A percentile compares a stretch with the other conserved stretches of the same genome.
phyloP scores from a whole-genome alignment of 1,139 yeast genomes.

The Arxiozyma telluris region DNA sequence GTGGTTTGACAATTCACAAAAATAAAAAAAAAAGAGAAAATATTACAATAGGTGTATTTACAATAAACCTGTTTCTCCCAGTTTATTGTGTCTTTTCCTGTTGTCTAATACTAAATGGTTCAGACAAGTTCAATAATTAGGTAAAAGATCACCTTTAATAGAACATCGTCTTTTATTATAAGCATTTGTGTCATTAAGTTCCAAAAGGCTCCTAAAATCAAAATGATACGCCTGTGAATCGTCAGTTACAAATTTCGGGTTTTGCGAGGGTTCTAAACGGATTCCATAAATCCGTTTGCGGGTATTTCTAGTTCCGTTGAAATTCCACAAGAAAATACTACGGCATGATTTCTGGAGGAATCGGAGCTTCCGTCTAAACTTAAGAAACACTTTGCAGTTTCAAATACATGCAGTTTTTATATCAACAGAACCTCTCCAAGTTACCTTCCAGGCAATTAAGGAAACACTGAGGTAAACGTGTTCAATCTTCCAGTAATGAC shows the following conservation, averaged over 20 bases:
- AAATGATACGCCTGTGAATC: background rate
- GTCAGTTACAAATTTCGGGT: background rate
- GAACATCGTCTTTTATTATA: background rate
- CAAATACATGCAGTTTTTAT: background rate
- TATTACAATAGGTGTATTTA: background rate
- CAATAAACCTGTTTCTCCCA: background rate
- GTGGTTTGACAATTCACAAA: background rate
- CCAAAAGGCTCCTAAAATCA: background rate
- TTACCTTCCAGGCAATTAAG: background rate
- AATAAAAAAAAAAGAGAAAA: too few species aligned
- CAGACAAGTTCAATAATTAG: too few species aligned
- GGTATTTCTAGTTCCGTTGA: background rate
- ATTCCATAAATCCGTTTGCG: background rate
- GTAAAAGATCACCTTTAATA: background rate
- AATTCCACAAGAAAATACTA: background rate
- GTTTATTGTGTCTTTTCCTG: background rate
- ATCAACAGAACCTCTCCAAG: too few species aligned
- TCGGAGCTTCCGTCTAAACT: background rate
- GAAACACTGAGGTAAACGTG: background rate
- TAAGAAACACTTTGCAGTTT: background rate
- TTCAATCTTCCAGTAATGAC: conserved; percentile 27
- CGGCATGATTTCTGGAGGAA: background rate
- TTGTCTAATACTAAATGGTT: background rate
- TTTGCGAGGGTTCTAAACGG: background rate
- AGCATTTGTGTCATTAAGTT: too few species aligned